Evolutionary conservation across 345 rosid genomes (phyloP), one percentile per base, ranked within the genome.

Genomic region (Brassica incana): DNA sequence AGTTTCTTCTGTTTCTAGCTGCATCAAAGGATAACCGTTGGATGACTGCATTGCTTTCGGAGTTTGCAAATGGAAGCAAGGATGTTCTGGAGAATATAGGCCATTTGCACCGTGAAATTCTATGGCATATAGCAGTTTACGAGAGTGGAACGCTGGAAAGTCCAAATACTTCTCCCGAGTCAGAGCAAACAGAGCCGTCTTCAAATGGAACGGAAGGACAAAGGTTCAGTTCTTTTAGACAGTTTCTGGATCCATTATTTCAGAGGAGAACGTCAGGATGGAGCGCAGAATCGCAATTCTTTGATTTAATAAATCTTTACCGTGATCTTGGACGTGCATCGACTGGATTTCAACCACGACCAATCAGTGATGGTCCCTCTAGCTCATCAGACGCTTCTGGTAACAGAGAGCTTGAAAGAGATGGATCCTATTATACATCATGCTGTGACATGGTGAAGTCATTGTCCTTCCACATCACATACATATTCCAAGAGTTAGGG

Each of bases 401-500:
- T 77, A 88, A 69, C 76, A 89, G 83, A 80, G 97, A 90, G 56
- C 16, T 80, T 81, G 99, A 92, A 85, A 92, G 85, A 78, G 91
- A 85, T 76, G 89, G 88, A 78, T 90, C 94, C 7, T 87, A 89
- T 83, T 89, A 91, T 82, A 83, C 89, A 65, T 91, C 99, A 48
- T 91, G 99, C 84, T 91, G 97, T 84, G 99, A 95, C 82, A 87
- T 89, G 94, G 87, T 92, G 82, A 88, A 87, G 81, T 92, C 97
- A 59, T 88, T 95, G 70, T 87, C 91, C 62, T 90, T 90, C 84
- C 99, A 95, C 84, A 92, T 95, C 71, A 86, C 88, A 60, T 92
- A 90, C 86, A 77, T 95, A 88, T 95, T 90, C 87, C 99, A 91
- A 72, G 99, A 95, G 90, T 83, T 95, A 84, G 97, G 99, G 69